Percentiles rank a stretch among this genome's conserved stretches.
Evolutionary conservation across 768 basidiomycete species (phyloP).

Genomic region (Holtermannia corniformis): DNA sequence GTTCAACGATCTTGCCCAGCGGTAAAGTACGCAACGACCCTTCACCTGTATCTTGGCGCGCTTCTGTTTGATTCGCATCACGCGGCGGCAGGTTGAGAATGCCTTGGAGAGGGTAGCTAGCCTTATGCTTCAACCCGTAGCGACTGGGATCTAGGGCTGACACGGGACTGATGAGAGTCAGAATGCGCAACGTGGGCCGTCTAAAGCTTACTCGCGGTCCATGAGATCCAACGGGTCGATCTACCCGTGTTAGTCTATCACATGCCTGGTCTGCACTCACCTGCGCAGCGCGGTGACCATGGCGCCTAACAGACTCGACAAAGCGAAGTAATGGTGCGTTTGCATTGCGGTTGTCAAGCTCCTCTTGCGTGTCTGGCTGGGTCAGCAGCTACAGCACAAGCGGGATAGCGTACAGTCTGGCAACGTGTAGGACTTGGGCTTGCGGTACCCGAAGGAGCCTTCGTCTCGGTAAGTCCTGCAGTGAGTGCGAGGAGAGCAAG

Average conservation of each 20-base stretch:
- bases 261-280: constrained; percentile 47
- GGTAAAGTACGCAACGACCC: constrained; percentile 48
- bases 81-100: constrained; percentile 49
- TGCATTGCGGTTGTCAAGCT: constrained; percentile 45
- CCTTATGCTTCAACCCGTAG: constrained; percentile 59
- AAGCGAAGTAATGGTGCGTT: constrained; percentile 79
- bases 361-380: constrained; percentile 17
- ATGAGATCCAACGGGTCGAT: constrained; percentile 85
- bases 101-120: constrained; percentile 63
- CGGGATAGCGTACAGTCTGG: constrained; percentile 18
- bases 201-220: constrained; percentile 63
- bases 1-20: constrained; percentile 58
- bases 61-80: constrained; percentile 3
- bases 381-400: neutral
- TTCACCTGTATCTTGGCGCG: constrained; percentile 37
- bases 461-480: constrained; percentile 23
- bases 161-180: constrained; percentile 8
- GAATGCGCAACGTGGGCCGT: constrained; percentile 1
- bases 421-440: constrained; percentile 15
- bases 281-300: constrained; percentile 24
- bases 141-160: constrained; percentile 61
- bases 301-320: constrained; percentile 67
- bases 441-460: constrained; percentile 24
- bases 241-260: constrained; percentile 70
- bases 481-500: too few species aligned